Evolutionary conservation across 1,284 basidiomycete species (phyloP).

Genomic region (Microbotryomycetes sp.): DNA sequence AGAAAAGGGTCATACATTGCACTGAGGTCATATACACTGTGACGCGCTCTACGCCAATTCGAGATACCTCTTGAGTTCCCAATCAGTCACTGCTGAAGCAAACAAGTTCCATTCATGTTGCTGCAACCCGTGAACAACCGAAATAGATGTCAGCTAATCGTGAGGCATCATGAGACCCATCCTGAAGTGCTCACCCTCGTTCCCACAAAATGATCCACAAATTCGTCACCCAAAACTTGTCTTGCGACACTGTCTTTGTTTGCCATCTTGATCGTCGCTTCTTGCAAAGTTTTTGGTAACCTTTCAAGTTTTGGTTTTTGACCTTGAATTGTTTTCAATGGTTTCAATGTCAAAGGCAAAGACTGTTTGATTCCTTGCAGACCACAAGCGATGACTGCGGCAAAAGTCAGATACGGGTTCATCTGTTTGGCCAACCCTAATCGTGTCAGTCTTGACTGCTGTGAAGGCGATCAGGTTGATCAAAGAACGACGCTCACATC

Average conservation of each 20-base stretch:
- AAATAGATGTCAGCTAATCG: not conserved
- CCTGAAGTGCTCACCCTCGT: slow-evolving; percentile 52
- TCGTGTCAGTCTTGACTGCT: not conserved
- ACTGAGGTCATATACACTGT: too few relatives aligned
- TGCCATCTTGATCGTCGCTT: slow-evolving; percentile 75
- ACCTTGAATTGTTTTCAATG: slow-evolving; percentile 51
- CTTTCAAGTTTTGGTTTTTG: slow-evolving; percentile 52
- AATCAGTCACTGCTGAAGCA: slow-evolving; percentile 23
- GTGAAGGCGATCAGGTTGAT: not conserved
- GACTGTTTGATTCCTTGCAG: slow-evolving; percentile 78
- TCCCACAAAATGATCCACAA: slow-evolving; percentile 88
- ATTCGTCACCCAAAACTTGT: slow-evolving; percentile 73
- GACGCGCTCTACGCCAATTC: too few relatives aligned
- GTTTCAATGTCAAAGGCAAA: slow-evolving; percentile 61
- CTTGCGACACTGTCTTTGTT: slow-evolving; percentile 66
- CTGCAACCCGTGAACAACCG: not conserved
- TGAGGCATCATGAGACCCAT: slow-evolving; percentile 2
- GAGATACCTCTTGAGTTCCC: slow-evolving; percentile 35
- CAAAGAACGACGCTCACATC: slow-evolving; percentile 65
- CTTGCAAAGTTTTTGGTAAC: slow-evolving; percentile 63
- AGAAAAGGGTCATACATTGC: too few relatives aligned
- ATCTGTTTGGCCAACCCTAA: slow-evolving; percentile 41
- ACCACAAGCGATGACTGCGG: slow-evolving; percentile 79
- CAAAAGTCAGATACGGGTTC: slow-evolving; percentile 81
- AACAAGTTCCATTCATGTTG: slow-evolving; percentile 27